Conservation (phyloP, 208 protist genomes). For the Herpetomonas tarakana region DNA sequence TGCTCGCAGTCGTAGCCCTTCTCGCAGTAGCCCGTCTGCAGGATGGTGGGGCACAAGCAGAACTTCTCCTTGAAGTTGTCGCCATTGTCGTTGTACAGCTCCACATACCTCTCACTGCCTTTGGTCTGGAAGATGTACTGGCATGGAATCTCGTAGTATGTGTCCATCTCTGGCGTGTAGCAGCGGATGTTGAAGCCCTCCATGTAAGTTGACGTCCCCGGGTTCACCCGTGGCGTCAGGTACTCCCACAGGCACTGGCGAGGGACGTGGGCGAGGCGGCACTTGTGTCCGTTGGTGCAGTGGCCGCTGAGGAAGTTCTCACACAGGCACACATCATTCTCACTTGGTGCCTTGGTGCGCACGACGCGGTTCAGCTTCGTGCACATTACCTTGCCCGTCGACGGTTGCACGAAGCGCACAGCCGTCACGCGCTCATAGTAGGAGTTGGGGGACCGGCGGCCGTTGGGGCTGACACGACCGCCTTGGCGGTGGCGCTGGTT, state of each 20-base stretch:
- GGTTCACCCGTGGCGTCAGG: constrained; percentile 42
- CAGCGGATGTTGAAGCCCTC: constrained; percentile 67
- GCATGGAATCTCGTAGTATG: constrained; percentile 74
- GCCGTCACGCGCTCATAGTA: constrained; percentile 61
- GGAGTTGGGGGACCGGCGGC: constrained; percentile 46
- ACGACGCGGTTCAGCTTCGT: constrained; percentile 60
- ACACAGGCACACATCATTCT: constrained; percentile 44
- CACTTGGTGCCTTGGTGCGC: constrained; percentile 27
- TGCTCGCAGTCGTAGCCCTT: constrained; percentile 44
- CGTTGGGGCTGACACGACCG: constrained; percentile 5
- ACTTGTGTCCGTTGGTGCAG: constrained; percentile 40
- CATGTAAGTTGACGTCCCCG: constrained; percentile 38
- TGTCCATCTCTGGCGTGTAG: constrained; percentile 59
- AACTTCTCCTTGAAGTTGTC: constrained; percentile 81
- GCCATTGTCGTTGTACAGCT: constrained; percentile 73
- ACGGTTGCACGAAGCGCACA: constrained; percentile 39
- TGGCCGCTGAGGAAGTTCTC: constrained; percentile 60
- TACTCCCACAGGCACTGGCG: constrained; percentile 65
- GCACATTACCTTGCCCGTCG: constrained; percentile 30
- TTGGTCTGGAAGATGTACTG: constrained; percentile 53
- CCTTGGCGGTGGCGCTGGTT: not conserved
- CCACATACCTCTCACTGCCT: constrained; percentile 62
- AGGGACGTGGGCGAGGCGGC: constrained; percentile 60
- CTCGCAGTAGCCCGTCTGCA: constrained; percentile 31
- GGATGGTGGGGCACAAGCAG: constrained; percentile 48